Evolutionary conservation across 176 grass and related monocot species (phyloP).

Genomic region (Secale cereale): DNA sequence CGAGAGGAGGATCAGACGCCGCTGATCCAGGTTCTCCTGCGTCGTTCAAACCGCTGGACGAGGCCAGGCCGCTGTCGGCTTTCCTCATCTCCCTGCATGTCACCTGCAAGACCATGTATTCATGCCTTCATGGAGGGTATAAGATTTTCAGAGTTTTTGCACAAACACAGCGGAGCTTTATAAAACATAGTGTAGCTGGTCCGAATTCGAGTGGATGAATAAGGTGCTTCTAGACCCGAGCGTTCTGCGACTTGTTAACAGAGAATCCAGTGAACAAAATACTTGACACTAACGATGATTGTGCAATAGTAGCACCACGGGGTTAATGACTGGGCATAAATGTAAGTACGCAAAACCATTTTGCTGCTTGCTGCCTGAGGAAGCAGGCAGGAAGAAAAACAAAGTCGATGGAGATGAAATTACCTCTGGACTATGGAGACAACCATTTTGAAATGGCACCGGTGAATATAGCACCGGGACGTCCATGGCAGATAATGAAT

Average conservation of each 20-base stretch:
- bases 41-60: constrained; percentile 19
- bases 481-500: constrained; percentile 66
- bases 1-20: not conserved
- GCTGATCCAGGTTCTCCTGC: constrained; percentile 30
- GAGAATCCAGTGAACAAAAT: not conserved
- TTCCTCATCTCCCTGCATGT: constrained; percentile 89
- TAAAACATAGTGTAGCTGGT: not conserved
- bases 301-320: not conserved
- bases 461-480: constrained; percentile 83
- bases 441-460: constrained; percentile 68
- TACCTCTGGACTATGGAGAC: constrained; percentile 70
- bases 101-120: constrained; percentile 38
- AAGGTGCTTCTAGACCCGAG: not conserved
- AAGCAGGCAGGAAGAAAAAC: not conserved
- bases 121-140: not conserved
- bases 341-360: not conserved
- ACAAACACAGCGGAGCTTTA: too few species aligned
- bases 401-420: constrained; percentile 1
- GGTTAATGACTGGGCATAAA: not conserved
- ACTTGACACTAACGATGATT: not conserved
- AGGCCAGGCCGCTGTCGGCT: constrained; percentile 46
- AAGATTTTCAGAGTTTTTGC: too few species aligned
- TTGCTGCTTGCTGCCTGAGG: too few species aligned
- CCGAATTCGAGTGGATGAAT: not conserved
- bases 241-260: not conserved